These are phyloP conservation scores for Candida tibetensis DNA, from an alignment of 805 yeast genomes.

Conservation along the genomic window DNA sequence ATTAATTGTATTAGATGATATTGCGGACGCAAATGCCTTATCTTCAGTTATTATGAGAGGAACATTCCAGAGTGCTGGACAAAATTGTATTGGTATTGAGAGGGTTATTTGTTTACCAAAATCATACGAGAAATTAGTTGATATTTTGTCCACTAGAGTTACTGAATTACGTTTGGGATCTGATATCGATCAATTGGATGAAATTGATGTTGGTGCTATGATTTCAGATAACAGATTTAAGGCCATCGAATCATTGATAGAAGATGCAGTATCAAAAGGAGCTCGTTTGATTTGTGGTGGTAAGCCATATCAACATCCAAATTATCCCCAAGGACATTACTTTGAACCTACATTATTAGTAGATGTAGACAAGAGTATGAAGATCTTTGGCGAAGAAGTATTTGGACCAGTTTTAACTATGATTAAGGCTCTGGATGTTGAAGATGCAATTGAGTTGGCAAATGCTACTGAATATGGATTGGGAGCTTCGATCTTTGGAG, in stretches of 20 bases:
- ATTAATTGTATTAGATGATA: conserved; percentile 80
- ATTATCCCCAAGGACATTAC: conserved; percentile 93
- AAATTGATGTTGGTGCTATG: conserved; percentile 95
- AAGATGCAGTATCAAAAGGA: conserved; percentile 76
- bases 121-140: conserved; percentile 62
- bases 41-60: conserved; percentile 86
- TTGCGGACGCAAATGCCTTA: conserved; percentile 51
- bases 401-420: conserved; percentile 90
- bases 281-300: conserved; percentile 85
- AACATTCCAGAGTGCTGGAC: conserved; percentile 95
- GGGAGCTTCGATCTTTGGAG: conserved; percentile 89
- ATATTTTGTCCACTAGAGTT: conserved; percentile 56
- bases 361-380: conserved; percentile 73
- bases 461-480: conserved; percentile 86
- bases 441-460: conserved; percentile 72
- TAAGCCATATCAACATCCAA: conserved; percentile 74
- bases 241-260: conserved; percentile 60
- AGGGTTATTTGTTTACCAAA: conserved; percentile 79
- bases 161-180: conserved; percentile 74
- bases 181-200: conserved; percentile 85
- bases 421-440: conserved; percentile 64
- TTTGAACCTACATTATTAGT: conserved; percentile 86
- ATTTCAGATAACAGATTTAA: conserved; percentile 75
- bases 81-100: conserved; percentile 97
- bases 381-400: conserved; percentile 83